These are phyloP conservation scores for Beauveria scarabaeidicola DNA, from an alignment of 2,329 filamentous ascomycete genomes.

Conservation along the genomic window DNA sequence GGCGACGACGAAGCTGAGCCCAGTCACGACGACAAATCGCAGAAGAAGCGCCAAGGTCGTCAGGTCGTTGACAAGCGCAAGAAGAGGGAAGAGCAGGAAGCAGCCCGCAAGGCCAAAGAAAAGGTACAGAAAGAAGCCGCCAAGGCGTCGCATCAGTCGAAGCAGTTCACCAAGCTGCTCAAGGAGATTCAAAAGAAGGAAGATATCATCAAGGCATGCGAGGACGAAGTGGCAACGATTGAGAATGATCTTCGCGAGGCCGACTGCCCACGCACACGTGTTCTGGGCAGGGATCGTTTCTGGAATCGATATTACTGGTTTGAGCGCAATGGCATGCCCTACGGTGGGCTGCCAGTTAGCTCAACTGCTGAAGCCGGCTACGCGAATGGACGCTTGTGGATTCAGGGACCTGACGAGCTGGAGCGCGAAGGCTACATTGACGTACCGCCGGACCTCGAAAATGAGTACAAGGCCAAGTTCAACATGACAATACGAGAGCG, in stretches of 20 bases:
- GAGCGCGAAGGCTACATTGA: conserved; percentile 84
- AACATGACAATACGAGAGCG: conserved; percentile 77
- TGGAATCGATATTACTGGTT: conserved; percentile 99
- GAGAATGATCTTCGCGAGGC: conserved; percentile 92
- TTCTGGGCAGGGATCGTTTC: conserved; percentile 89
- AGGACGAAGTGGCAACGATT: conserved; percentile 74
- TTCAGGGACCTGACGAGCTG: conserved; percentile 87
- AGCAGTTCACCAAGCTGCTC: conserved; percentile 78
- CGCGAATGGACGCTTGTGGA: conserved; percentile 91
- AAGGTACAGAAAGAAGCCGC: conserved; percentile 61
- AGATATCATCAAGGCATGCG: conserved; percentile 67
- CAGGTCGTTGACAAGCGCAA: conserved; percentile 55
- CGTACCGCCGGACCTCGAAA: conserved; percentile 58
- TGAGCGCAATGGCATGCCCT: conserved; percentile 96
- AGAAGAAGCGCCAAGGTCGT: conserved; percentile 48
- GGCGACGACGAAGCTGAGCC: conserved; percentile 50
- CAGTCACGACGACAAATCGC: conserved; percentile 57
- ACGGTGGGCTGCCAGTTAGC: conserved; percentile 75
- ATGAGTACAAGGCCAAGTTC: conserved; percentile 69
- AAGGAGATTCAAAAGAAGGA: conserved; percentile 88
- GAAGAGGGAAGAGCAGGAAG: conserved; percentile 69
- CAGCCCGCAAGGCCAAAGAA: conserved; percentile 65
- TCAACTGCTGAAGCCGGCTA: conserved; percentile 83
- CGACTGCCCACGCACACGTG: conserved; percentile 81
- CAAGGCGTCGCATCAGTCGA: conserved; percentile 61